Percentiles rank a stretch among this genome's conserved stretches.
phyloP scores from a whole-genome alignment of 306 rosid genomes.

The Clitoria ternatea region DNA sequence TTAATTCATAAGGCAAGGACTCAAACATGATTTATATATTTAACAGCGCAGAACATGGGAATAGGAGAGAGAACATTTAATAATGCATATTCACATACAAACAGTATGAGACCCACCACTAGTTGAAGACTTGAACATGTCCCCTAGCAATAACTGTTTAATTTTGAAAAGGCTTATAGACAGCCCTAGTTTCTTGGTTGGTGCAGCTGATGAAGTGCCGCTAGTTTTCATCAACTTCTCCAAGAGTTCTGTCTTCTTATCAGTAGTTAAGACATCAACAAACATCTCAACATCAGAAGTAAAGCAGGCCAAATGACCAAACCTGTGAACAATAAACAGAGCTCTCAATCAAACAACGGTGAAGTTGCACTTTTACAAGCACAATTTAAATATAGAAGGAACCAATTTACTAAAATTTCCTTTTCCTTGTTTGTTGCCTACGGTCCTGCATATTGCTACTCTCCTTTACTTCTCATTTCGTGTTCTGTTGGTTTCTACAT shows the following conservation, averaged over 20 bases:
- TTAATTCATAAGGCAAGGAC: background rate
- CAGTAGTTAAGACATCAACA: slow-evolving; percentile 58
- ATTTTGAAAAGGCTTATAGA: slow-evolving; percentile 68
- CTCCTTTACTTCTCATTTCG: no score
- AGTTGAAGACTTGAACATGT: slow-evolving; percentile 43
- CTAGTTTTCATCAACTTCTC: slow-evolving; percentile 48
- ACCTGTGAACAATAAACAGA: slow-evolving; percentile 55
- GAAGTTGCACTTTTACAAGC: slow-evolving; percentile 9
- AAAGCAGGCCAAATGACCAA: slow-evolving; percentile 92
- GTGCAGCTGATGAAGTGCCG: slow-evolving; percentile 35
- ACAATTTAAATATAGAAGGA: background rate
- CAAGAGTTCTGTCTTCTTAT: slow-evolving; percentile 58
- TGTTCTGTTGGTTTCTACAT: no score
- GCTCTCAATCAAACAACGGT: background rate
- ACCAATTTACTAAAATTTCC: background rate
- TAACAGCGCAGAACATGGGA: background rate
- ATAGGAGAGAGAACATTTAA: slow-evolving; percentile 6
- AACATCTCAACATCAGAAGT: slow-evolving; percentile 73
- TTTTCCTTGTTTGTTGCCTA: no score
- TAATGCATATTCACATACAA: background rate
- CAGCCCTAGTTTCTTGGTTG: slow-evolving; percentile 66
- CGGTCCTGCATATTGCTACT: no score
- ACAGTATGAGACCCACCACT: slow-evolving; percentile 53
- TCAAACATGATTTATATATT: background rate
- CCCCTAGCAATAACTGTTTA: slow-evolving; percentile 54